These are phyloP conservation scores for Lasiodiplodia hormozganensis DNA, from an alignment of 2,329 filamentous ascomycete genomes.

Conservation along the genomic window DNA sequence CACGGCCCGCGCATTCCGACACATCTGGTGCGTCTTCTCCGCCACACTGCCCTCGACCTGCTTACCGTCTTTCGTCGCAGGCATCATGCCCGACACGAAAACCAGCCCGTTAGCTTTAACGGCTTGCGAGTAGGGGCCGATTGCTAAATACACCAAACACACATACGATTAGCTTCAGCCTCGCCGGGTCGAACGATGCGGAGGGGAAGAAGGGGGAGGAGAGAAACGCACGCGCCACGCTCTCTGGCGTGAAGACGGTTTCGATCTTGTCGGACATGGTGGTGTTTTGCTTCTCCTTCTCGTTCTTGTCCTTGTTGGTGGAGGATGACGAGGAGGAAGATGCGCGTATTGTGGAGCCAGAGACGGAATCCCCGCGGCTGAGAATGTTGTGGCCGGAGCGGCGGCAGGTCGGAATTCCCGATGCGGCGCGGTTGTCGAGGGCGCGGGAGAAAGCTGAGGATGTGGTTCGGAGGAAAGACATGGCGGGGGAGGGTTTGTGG, in stretches of 20 bases:
- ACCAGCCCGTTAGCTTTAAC: background rate
- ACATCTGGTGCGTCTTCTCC: slow-evolving; percentile 5
- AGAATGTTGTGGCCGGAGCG: background rate
- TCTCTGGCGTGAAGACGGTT: background rate
- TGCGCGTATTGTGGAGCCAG: too few species aligned
- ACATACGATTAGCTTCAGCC: background rate
- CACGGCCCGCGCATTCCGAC: background rate
- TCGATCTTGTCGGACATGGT: background rate
- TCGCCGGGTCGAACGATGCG: too few species aligned
- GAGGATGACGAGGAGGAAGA: background rate
- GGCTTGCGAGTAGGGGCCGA: background rate
- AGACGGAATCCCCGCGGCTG: too few species aligned
- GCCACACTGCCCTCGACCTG: background rate
- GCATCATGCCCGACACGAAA: background rate
- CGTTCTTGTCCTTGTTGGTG: background rate
- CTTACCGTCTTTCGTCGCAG: background rate
- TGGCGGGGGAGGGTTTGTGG: too few species aligned
- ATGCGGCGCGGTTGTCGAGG: background rate
- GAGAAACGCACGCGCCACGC: background rate
- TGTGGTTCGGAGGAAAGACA: background rate
- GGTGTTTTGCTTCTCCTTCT: background rate
- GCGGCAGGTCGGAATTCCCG: background rate
- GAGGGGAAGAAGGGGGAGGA: too few species aligned
- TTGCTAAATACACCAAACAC: background rate
- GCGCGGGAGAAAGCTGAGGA: background rate